Base-by-base conservation (phyloP, 2,329 filamentous ascomycete genomes). In the Stagonosporopsis tanaceti region DNA sequence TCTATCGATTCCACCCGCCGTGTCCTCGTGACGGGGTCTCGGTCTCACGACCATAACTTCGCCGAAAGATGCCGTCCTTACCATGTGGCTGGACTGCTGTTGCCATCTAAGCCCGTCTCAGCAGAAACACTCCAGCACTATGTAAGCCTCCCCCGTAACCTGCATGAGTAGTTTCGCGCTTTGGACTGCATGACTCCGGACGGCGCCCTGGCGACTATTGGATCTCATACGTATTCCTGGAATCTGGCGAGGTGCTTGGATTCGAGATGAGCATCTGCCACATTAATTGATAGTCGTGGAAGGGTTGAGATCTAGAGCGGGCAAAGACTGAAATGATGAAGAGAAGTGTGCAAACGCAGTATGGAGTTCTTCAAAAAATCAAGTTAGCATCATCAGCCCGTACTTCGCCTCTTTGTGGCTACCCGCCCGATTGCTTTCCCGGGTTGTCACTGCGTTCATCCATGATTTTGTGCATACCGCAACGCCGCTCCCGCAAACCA, bases 1-100 rank as follows among this genome's bases (percentile, higher is more conserved):
- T 34, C 32, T n/a, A n/a, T n/a, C 7, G 15, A 15, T 22, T 25
- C 17, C 15, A 14, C 30, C 20, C 20, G 20, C 20, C 20, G 20
- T 20, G 20, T 20, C 17, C 37, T 30, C 44, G 38, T 45, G 1
- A 45, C 48, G 48, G 38, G 48, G 39, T 15, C 32, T 39, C 48
- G 32, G 47, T 47, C 53, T 14, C n/a, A 22, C n/a, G 22, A 46
- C 47, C 12, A 11, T 12, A 32, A 25, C 15, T 4, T 27, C 38
- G 30, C 48, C 54, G 48, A 53, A 48, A 40, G 25, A 38, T 53
- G 32, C 44, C 54, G 44, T 53, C 20, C 27, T 39, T 45, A 27
- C 2, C 42, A 17, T 28, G 9, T 39, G 44, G 42, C 53, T 47
- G 22, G 15, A 24, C 30, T 15, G 38, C 32, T 30, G 30, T 35